Conservation (phyloP, 1,139 yeast species). For the Suhomyces yuchorum region DNA sequence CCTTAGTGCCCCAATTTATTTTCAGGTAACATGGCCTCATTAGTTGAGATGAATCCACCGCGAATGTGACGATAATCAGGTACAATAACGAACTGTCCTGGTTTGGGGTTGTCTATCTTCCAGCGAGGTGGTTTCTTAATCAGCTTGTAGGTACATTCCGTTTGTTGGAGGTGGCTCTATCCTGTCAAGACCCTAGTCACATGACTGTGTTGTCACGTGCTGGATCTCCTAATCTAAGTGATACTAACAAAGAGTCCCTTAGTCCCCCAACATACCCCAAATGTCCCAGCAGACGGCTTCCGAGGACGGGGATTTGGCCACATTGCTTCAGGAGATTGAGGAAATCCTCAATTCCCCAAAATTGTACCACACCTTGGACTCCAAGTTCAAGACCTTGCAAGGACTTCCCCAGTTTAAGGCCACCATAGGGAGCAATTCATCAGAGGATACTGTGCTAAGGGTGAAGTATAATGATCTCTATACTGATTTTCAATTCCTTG, state of each 20-base stretch:
- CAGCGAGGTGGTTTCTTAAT: no score
- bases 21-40: not conserved
- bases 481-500: constrained; percentile 37
- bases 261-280: not conserved
- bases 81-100: no score
- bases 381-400: constrained; percentile 7
- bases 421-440: not conserved
- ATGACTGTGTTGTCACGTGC: no score
- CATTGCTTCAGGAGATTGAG: constrained; percentile 3
- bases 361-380: not conserved
- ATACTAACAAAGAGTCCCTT: no score
- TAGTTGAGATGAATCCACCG: not conserved
- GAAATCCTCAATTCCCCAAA: constrained; percentile 1
- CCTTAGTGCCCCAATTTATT: not conserved
- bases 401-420: constrained; percentile 1
- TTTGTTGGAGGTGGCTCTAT: no score
- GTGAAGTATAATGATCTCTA: constrained; percentile 27
- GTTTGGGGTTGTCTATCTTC: no score
- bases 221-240: no score
- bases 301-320: not conserved
- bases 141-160: no score
- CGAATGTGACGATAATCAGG: not conserved
- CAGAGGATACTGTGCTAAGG: constrained; percentile 4
- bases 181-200: no score
- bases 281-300: not conserved